Conservation (phyloP, 2,329 filamentous ascomycete genomes). For the Pseudopithomyces chartarum region DNA sequence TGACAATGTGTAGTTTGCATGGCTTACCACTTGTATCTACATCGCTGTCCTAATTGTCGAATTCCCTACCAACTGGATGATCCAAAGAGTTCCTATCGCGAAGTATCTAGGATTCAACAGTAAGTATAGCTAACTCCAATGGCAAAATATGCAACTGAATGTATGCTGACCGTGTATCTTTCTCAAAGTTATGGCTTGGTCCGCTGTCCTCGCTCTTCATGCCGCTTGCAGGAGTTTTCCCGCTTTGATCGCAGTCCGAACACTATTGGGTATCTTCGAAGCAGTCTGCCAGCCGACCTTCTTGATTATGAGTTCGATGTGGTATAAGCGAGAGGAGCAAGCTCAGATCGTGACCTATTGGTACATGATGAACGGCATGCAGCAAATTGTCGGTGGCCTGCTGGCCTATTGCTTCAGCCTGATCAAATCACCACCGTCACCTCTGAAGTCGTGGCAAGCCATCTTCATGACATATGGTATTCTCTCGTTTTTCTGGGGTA, state of each 20-base stretch:
- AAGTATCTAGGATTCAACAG: slow-evolving; percentile 68
- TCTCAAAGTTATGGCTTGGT: slow-evolving; percentile 63
- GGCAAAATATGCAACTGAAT: background rate
- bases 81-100: slow-evolving; percentile 68
- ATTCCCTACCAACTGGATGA: slow-evolving; percentile 71
- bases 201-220: slow-evolving; percentile 63
- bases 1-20: slow-evolving; percentile 60
- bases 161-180: background rate
- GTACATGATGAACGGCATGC: slow-evolving; percentile 77
- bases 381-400: slow-evolving; percentile 74
- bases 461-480: slow-evolving; percentile 71
- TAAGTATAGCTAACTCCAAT: background rate
- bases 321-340: slow-evolving; percentile 74
- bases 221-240: slow-evolving; percentile 66
- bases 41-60: slow-evolving; percentile 73
- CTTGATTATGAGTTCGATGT: slow-evolving; percentile 69
- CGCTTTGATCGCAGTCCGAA: slow-evolving; percentile 64
- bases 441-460: slow-evolving; percentile 68
- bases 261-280: slow-evolving; percentile 73
- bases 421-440: slow-evolving; percentile 43
- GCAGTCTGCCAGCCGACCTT: slow-evolving; percentile 72
- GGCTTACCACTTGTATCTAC: slow-evolving; percentile 77
- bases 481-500: slow-evolving; percentile 66
- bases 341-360: slow-evolving; percentile 70
- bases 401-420: slow-evolving; percentile 60